phyloP scores from a whole-genome alignment of 2,329 filamentous ascomycete species.

The Bipolaris sorokiniana region DNA sequence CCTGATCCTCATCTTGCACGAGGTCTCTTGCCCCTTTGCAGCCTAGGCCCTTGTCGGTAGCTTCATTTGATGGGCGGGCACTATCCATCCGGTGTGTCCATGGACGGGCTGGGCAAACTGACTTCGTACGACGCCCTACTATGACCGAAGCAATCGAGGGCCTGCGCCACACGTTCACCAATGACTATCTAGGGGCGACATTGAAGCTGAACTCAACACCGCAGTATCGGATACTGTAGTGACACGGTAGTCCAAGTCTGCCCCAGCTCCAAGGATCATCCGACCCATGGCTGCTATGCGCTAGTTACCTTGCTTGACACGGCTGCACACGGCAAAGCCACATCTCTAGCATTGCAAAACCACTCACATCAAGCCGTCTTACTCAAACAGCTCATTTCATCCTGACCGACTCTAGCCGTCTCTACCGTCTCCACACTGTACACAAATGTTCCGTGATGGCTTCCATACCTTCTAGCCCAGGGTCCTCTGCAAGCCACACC shows the following conservation, averaged over 20 bases:
- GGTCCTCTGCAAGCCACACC: conserved; percentile 17
- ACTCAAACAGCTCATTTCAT: conserved; percentile 10
- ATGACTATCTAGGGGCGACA: background rate
- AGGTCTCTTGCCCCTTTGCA: conserved; percentile 17
- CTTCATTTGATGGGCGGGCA: conserved; percentile 27
- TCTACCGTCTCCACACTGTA: conserved; percentile 2
- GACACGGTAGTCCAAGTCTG: conserved; percentile 4
- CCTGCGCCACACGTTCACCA: conserved; percentile 9
- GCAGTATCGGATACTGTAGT: conserved; percentile 3
- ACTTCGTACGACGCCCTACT: conserved; percentile 22
- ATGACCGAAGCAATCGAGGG: background rate
- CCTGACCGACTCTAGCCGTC: conserved; percentile 12
- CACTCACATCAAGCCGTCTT: conserved; percentile 6
- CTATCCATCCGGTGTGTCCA: conserved; percentile 23
- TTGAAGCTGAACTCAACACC: conserved; percentile 6
- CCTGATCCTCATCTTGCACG: conserved; percentile 28
- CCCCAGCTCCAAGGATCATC: conserved; percentile 11
- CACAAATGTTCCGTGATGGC: conserved; percentile 2
- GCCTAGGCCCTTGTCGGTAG: conserved; percentile 23
- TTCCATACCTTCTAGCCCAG: conserved; percentile 20
- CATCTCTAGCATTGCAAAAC: conserved; percentile 9
- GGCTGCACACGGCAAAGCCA: conserved; percentile 12
- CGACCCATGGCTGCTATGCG: conserved; percentile 10
- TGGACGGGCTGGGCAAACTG: conserved; percentile 11
- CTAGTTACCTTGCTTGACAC: conserved; percentile 11